Evolutionary conservation across 176 grass and related monocot species (phyloP).

Genomic region (Areca catechu): DNA sequence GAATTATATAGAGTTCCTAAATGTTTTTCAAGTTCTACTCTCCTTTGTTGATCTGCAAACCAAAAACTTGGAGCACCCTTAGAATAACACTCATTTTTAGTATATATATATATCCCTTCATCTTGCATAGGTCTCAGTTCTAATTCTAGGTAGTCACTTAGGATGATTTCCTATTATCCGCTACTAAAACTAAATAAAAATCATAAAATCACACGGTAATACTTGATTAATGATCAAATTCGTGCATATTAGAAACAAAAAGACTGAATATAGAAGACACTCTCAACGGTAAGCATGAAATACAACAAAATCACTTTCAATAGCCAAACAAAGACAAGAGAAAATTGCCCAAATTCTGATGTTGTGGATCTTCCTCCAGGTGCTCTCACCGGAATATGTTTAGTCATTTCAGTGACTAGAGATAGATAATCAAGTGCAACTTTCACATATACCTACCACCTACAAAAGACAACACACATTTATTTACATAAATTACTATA

Average conservation of each 20-base stretch:
- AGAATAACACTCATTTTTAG: constrained; percentile 80
- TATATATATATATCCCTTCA: constrained; percentile 53
- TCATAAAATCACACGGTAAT: constrained; percentile 37
- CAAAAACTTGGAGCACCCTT: no score
- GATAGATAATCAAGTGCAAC: constrained; percentile 80
- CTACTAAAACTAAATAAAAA: constrained; percentile 85
- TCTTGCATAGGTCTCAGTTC: constrained; percentile 75
- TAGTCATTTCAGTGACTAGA: constrained; percentile 98
- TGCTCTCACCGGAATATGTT: constrained; percentile 85
- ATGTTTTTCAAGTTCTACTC: no score
- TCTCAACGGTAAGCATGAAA: constrained; percentile 1
- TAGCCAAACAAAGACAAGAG: constrained; percentile 93
- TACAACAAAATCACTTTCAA: constrained; percentile 41
- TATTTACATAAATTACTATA: no score
- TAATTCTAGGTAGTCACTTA: constrained; percentile 81
- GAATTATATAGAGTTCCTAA: no score
- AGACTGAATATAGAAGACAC: constrained; percentile 2
- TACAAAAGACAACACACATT: constrained; percentile 13
- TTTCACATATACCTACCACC: constrained; percentile 99
- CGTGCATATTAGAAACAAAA: no score
- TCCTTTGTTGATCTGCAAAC: no score
- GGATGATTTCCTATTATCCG: constrained; percentile 89
- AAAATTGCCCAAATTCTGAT: constrained; percentile 91
- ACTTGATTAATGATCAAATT: neutral
- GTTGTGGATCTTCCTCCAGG: constrained; percentile 75